phyloP scores from a whole-genome alignment of 2,329 filamentous ascomycete species.

The Alternaria gaisen region DNA sequence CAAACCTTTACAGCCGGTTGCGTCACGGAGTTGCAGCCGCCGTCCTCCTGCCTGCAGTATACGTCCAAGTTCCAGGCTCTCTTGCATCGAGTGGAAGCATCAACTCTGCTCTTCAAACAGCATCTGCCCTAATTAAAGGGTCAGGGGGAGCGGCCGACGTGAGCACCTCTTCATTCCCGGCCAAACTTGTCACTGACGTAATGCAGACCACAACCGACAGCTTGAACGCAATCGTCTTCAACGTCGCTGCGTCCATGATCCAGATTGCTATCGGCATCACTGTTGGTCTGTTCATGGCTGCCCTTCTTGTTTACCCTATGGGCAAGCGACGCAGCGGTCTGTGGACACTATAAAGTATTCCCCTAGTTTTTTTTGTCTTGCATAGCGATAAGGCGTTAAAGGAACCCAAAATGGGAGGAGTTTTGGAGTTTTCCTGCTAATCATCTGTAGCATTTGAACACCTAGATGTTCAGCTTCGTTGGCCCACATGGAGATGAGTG shows the following conservation, averaged over 20 bases:
- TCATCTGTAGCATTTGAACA: constrained; percentile 28
- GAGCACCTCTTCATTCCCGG: constrained; percentile 16
- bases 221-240: constrained; percentile 48
- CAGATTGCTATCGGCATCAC: constrained; percentile 63
- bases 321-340: constrained; percentile 57
- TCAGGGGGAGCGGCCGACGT: constrained; percentile 26
- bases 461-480: constrained; percentile 16
- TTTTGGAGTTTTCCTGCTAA: constrained; percentile 24
- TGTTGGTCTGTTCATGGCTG: constrained; percentile 60
- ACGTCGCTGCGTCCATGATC: constrained; percentile 58
- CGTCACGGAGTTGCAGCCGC: constrained; percentile 60
- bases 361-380: constrained; percentile 14
- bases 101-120: constrained; percentile 39
- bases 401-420: constrained; percentile 20
- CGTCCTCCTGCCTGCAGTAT: constrained; percentile 43
- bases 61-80: constrained; percentile 46
- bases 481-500: constrained; percentile 22
- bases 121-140: constrained; percentile 38
- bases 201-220: constrained; percentile 30
- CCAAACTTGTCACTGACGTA: constrained; percentile 8
- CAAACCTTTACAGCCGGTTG: constrained; percentile 77
- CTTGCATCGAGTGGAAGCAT: constrained; percentile 44
- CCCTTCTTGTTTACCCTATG: constrained; percentile 59
- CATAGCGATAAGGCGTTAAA: constrained; percentile 32
- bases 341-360: constrained; percentile 44